phyloP scores from a whole-genome alignment of 176 grass and related monocot species.

The Eragrostis curvula region DNA sequence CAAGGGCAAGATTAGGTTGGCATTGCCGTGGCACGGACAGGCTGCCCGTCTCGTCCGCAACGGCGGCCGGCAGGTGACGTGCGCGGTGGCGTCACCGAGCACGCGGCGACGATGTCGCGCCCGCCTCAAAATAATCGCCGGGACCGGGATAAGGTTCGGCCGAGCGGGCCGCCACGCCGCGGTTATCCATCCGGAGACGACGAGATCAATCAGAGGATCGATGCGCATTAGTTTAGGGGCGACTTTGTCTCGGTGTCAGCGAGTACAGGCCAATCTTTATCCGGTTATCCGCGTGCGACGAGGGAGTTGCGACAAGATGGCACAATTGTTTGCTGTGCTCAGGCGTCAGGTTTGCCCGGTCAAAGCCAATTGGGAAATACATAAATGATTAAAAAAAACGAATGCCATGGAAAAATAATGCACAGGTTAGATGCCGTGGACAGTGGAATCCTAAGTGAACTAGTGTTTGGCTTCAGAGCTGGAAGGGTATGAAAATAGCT shows the following conservation, averaged over 20 bases:
- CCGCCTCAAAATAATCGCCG: neutral
- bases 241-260: slow-evolving; percentile 1
- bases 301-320: neutral
- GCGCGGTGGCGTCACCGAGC: slow-evolving; percentile 13
- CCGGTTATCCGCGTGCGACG: neutral
- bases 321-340: neutral
- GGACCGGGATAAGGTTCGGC: slow-evolving; percentile 10
- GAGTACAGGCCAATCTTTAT: neutral
- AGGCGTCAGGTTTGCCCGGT: neutral
- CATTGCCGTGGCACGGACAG: neutral
- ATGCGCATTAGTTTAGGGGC: neutral
- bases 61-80: slow-evolving; percentile 8
- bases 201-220: neutral
- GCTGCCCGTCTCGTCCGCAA: neutral
- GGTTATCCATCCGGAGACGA: slow-evolving; percentile 8
- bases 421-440: neutral
- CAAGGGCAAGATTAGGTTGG: too few species aligned
- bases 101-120: neutral
- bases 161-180: neutral
- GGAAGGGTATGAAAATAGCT: neutral
- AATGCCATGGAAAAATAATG: neutral
- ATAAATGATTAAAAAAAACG: neutral
- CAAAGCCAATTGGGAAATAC: neutral
- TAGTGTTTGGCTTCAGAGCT: neutral
- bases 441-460: neutral